A percentile compares a stretch with the other conserved stretches of the same genome.
These are phyloP conservation scores for Ustilago hordei DNA, from an alignment of 1,284 basidiomycete species.

Conservation along the genomic window DNA sequence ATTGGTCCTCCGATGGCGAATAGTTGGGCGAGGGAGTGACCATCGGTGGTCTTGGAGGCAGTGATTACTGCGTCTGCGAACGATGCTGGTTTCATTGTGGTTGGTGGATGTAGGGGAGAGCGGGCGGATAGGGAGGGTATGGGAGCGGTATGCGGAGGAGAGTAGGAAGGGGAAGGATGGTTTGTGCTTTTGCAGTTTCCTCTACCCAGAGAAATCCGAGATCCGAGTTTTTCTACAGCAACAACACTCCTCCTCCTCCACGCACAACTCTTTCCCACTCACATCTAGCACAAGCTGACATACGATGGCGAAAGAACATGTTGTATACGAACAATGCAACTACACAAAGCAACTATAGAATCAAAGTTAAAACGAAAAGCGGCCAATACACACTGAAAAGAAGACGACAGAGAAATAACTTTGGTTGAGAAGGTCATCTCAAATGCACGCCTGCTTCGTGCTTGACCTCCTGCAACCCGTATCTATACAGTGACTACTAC, in stretches of 20 bases:
- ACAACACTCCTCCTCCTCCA: too few species aligned
- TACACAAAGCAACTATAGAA: not conserved
- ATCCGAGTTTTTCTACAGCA: not conserved
- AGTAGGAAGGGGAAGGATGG: slow-evolving; percentile 4
- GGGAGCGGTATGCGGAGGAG: not conserved
- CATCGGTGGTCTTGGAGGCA: slow-evolving; percentile 28
- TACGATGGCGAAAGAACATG: too few species aligned
- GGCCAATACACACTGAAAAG: not conserved
- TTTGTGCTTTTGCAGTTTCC: slow-evolving; percentile 13
- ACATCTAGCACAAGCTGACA: too few species aligned
- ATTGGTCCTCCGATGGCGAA: slow-evolving; percentile 47
- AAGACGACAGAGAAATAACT: slow-evolving; percentile 2
- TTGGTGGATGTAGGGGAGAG: not conserved
- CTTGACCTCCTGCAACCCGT: not conserved
- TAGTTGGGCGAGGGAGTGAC: slow-evolving; percentile 51
- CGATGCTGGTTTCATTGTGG: slow-evolving; percentile 36
- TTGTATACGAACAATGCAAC: not conserved
- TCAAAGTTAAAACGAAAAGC: not conserved
- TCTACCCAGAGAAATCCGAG: slow-evolving; percentile 1
- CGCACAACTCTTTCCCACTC: too few species aligned
- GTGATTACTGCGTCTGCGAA: slow-evolving; percentile 54
- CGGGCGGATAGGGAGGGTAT: not conserved
- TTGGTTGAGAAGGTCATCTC: not conserved
- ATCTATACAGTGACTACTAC: slow-evolving; percentile 3
- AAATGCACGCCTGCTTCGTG: slow-evolving; percentile 44